A percentile compares a stretch with the other conserved stretches of the same genome.
These are phyloP conservation scores for Xylaria sp. DNA, from an alignment of 495 filamentous ascomycete species.

Conservation along the genomic window DNA sequence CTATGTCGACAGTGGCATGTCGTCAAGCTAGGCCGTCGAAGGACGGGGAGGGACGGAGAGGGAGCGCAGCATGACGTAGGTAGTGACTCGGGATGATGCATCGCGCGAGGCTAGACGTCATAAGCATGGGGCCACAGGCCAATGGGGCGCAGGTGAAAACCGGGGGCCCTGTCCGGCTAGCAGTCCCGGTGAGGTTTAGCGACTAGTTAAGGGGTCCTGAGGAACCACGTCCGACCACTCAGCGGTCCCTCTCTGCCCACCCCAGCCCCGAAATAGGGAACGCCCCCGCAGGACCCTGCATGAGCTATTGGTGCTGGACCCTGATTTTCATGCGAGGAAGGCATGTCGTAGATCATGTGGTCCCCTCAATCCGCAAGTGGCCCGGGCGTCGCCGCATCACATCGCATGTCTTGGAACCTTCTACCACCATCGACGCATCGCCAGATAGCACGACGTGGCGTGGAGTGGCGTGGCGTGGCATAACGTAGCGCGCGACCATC, in stretches of 20 bases:
- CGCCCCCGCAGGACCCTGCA: conserved; percentile 43
- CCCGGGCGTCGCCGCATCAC: conserved; percentile 3
- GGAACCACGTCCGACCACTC: conserved; percentile 7
- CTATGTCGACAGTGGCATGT: conserved; percentile 13
- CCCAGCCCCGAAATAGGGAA: conserved; percentile 19
- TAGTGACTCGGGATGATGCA: conserved; percentile 40
- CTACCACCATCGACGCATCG: conserved; percentile 21
- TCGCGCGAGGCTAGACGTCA: conserved; percentile 23
- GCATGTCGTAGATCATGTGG: conserved; percentile 12
- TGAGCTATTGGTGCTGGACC: conserved; percentile 43
- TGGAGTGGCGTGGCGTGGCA: not conserved
- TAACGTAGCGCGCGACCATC: not conserved
- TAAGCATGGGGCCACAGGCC: conserved; percentile 8
- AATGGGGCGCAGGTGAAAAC: not conserved
- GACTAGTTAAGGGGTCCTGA: conserved; percentile 7
- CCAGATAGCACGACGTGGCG: conserved; percentile 19
- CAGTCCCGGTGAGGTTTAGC: conserved; percentile 4
- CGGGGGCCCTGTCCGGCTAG: not conserved
- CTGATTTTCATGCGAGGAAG: conserved; percentile 32
- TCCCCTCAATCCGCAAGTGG: not conserved
- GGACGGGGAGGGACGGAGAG: conserved; percentile 4
- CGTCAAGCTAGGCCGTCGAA: conserved; percentile 21
- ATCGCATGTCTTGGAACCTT: conserved; percentile 13
- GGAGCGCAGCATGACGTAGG: conserved; percentile 38
- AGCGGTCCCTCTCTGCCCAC: not conserved